Evolutionary conservation across 2,329 filamentous ascomycete species (phyloP).

Genomic region (Fusarium sp.): DNA sequence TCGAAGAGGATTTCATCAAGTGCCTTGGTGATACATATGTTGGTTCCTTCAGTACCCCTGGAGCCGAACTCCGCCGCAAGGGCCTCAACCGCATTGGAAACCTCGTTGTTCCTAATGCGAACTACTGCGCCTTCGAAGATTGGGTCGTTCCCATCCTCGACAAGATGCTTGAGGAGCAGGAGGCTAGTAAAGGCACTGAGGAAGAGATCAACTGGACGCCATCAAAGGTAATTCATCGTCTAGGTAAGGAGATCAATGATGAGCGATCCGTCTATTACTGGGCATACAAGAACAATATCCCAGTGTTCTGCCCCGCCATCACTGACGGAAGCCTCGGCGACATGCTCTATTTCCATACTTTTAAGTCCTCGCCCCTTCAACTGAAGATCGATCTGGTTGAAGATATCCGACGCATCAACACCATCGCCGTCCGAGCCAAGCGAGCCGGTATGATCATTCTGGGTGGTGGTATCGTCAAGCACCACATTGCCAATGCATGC

Average conservation of each 20-base stretch:
- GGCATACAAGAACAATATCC: conserved; percentile 97
- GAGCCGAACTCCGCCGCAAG: conserved; percentile 80
- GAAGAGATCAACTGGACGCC: conserved; percentile 90
- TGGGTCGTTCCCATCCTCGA: conserved; percentile 98
- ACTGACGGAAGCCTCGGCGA: conserved; percentile 96
- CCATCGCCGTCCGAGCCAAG: conserved; percentile 86
- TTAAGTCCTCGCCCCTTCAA: conserved; percentile 83
- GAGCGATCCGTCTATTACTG: conserved; percentile 94
- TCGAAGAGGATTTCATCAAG: conserved; percentile 99
- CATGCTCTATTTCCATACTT: conserved; percentile 99
- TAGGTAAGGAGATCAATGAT: conserved; percentile 94
- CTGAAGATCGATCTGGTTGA: conserved; percentile 91
- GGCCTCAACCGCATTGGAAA: conserved; percentile 97
- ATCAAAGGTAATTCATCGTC: conserved; percentile 86
- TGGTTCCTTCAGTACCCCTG: conserved; percentile 81
- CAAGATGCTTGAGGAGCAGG: conserved; percentile 91
- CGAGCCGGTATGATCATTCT: conserved; percentile 94
- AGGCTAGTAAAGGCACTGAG: conserved; percentile 75
- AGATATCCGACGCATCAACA: conserved; percentile 93
- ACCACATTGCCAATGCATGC: conserved; percentile 97
- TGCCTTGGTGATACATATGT: conserved; percentile 95
- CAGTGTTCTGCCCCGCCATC: conserved; percentile 94
- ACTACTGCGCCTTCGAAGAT: conserved; percentile 96
- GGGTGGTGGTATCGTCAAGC: conserved; percentile 94
- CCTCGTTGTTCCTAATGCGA: conserved; percentile 92